Evolutionary conservation across 2,329 filamentous ascomycete species (phyloP).

Genomic region (Aspergillus spinulosporus): DNA sequence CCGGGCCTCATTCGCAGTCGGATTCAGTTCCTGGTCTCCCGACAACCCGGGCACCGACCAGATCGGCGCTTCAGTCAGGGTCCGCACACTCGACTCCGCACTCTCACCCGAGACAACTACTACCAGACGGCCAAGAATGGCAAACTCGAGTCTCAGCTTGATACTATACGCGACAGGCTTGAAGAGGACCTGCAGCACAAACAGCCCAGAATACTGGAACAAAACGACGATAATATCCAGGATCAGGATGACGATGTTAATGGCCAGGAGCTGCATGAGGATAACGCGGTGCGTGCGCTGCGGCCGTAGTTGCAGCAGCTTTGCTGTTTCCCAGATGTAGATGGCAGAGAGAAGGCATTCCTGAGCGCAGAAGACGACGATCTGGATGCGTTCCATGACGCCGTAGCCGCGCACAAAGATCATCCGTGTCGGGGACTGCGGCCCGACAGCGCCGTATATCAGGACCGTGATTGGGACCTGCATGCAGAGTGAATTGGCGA

Average conservation of each 20-base stretch:
- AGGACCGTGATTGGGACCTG: slow-evolving; percentile 43
- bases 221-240: slow-evolving; percentile 48
- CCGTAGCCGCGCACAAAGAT: slow-evolving; percentile 29
- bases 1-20: no score
- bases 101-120: slow-evolving; percentile 20
- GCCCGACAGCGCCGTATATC: slow-evolving; percentile 32
- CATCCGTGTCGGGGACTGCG: slow-evolving; percentile 12
- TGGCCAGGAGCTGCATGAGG: slow-evolving; percentile 51
- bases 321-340: slow-evolving; percentile 53
- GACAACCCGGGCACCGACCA: neutral
- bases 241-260: slow-evolving; percentile 49
- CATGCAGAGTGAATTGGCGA: slow-evolving; percentile 40
- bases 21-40: neutral
- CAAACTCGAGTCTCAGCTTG: slow-evolving; percentile 56
- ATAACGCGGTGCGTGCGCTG: slow-evolving; percentile 21
- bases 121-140: slow-evolving; percentile 53
- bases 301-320: slow-evolving; percentile 41
- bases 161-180: slow-evolving; percentile 42
- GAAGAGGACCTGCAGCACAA: slow-evolving; percentile 41
- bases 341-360: slow-evolving; percentile 52
- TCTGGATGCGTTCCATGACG: slow-evolving; percentile 52
- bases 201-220: slow-evolving; percentile 42
- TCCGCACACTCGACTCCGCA: neutral
- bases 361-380: slow-evolving; percentile 55
- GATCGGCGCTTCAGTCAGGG: neutral